Evolutionary conservation across 805 yeast genomes (phyloP).

Genomic region (Debaryomyces maramus): DNA sequence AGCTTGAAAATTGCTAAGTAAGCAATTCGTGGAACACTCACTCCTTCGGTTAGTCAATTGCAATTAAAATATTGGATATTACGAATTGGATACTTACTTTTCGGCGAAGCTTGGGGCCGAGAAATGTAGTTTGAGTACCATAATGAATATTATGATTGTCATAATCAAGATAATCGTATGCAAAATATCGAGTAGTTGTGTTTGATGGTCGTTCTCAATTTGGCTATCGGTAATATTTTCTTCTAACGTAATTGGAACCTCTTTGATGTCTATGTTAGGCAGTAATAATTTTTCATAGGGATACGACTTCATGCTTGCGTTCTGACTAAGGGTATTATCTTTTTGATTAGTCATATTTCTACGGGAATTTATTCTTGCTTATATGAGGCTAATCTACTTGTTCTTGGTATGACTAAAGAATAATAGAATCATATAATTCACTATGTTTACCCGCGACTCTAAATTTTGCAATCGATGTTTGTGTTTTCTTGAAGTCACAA

Average conservation of each 20-base stretch:
- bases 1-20: background rate
- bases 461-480: too few species aligned
- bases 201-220: background rate
- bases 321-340: too few species aligned
- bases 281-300: background rate
- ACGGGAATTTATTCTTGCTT: background rate
- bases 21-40: background rate
- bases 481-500: background rate
- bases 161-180: constrained; percentile 6
- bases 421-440: too few species aligned
- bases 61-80: too few species aligned
- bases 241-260: background rate
- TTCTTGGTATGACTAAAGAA: too few species aligned
- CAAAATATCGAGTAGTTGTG: constrained; percentile 1
- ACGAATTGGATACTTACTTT: too few species aligned
- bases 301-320: too few species aligned
- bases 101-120: too few species aligned
- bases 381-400: background rate
- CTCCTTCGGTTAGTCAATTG: background rate
- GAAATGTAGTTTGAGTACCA: constrained; percentile 2
- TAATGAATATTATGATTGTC: constrained; percentile 4
- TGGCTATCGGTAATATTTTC: background rate
- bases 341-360: too few species aligned
- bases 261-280: constrained; percentile 1
- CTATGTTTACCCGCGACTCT: too few species aligned